phyloP scores from a whole-genome alignment of 2,329 filamentous ascomycete species.

The Penicillium vulpinum region DNA sequence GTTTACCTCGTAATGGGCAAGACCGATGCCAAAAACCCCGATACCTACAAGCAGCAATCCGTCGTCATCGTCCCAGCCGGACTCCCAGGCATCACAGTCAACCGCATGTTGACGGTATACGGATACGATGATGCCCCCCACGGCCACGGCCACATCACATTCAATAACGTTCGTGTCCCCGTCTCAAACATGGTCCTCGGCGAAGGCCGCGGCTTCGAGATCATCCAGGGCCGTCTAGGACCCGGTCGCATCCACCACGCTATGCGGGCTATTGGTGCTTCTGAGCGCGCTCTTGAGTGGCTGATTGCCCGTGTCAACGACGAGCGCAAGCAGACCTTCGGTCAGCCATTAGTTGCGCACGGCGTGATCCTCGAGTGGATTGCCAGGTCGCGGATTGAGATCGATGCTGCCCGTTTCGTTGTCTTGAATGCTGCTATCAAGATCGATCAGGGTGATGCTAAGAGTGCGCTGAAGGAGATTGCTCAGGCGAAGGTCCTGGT shows the following conservation, averaged over 20 bases:
- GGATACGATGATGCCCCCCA: constrained; percentile 98
- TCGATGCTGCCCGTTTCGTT: constrained; percentile 83
- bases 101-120: constrained; percentile 91
- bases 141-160: constrained; percentile 89
- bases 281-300: constrained; percentile 90
- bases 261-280: constrained; percentile 90
- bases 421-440: constrained; percentile 94
- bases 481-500: constrained; percentile 93
- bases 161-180: constrained; percentile 87
- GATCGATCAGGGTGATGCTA: constrained; percentile 87
- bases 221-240: constrained; percentile 94
- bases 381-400: constrained; percentile 86
- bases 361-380: constrained; percentile 96
- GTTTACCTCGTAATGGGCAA: constrained; percentile 98
- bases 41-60: constrained; percentile 86
- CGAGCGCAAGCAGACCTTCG: constrained; percentile 84
- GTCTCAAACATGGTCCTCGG: constrained; percentile 82
- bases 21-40: constrained; percentile 71
- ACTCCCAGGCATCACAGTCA: constrained; percentile 82
- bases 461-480: constrained; percentile 88
- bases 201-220: constrained; percentile 92
- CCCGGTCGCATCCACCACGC: constrained; percentile 97
- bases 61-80: constrained; percentile 83
- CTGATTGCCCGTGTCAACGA: constrained; percentile 95
- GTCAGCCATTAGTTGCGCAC: constrained; percentile 81